Conservation (phyloP, 2,329 filamentous ascomycete species). For the Ramichloridium luteum region DNA sequence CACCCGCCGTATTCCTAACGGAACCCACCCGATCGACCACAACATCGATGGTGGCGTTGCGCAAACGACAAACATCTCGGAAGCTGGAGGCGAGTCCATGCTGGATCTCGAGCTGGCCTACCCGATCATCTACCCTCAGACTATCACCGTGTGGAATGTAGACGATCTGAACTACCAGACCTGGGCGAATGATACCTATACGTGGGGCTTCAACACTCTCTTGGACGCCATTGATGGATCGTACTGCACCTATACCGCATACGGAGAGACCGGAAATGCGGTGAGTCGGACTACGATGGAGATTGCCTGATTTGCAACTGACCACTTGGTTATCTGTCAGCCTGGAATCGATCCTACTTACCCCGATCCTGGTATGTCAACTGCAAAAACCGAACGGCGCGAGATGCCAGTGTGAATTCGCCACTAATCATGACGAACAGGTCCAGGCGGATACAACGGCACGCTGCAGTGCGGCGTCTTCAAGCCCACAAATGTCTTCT, state of each 20-base stretch:
- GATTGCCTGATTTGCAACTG: too few species aligned
- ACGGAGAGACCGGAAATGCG: conserved; percentile 32
- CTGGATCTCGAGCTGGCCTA: conserved; percentile 39
- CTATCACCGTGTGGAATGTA: conserved; percentile 34
- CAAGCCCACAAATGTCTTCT: conserved; percentile 46
- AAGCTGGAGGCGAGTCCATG: conserved; percentile 30
- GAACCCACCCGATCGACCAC: conserved; percentile 16
- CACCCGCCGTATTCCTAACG: conserved; percentile 15
- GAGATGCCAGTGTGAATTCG: too few species aligned
- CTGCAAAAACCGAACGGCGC: too few species aligned
- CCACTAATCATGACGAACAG: too few species aligned
- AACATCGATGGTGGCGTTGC: conserved; percentile 22
- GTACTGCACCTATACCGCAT: conserved; percentile 36
- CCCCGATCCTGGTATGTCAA: conserved; percentile 27
- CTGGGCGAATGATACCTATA: conserved; percentile 18
- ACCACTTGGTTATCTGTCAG: too few species aligned
- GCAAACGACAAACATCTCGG: conserved; percentile 18
- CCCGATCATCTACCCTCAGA: conserved; percentile 40
- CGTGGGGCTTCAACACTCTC: conserved; percentile 29
- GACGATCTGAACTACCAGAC: conserved; percentile 36
- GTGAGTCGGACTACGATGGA: too few species aligned
- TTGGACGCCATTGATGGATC: conserved; percentile 41
- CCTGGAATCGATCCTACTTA: conserved; percentile 42
- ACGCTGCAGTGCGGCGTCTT: conserved; percentile 28
- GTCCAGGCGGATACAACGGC: conserved; percentile 32